Evolutionary conservation across 2,329 filamentous ascomycete genomes (phyloP), one percentile per base, ranked within the genome.

Genomic region (Alternaria metachromatica): DNA sequence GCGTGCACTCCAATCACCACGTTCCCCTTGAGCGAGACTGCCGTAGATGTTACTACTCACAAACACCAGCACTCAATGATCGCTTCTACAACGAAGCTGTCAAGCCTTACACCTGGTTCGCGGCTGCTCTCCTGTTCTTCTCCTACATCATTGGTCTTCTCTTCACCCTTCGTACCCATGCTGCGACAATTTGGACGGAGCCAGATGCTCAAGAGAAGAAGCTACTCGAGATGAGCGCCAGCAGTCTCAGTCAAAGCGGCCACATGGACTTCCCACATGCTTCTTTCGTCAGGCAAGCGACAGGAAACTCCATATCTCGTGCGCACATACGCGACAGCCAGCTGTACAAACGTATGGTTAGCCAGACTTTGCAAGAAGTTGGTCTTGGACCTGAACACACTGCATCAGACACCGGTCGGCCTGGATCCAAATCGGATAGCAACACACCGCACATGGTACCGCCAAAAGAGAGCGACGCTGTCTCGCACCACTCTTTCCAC

Each of bases 111-210:
- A 97, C 93, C 74, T 97, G 94, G 85, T 88, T 97, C 75, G 91
- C 93, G 5, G 93, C 96, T 1, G 82, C 90, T 5, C 86, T 96
- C 75, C 85, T 99, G 13, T 98, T 99, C 82, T 83, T 97, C 26
- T 96, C 94, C 1, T 99, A 99, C 77, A 85, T 96, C 37, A 96
- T 98, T 64, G 96, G 96, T 23, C 85, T 99, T 13, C 93, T 96
- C 86, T 99, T 99, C 80, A 99, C 96, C 1, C 87, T 99, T 20
- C 88, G 96, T 67, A 99, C 96, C 0, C 96, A 99, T 77, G 96
- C 96, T 5, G 94, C 96, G 5, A 92, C 97, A 49, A 99, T 99
- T 69, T 99, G 96, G 96, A 96, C 94, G 9, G 94, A 97, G 67
- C 72, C 81, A 2, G 84, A 85, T 60, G 72, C 70, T 48, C 70